Evolutionary conservation across 2,329 filamentous ascomycete species (phyloP), one percentile per base, ranked within the genome.

Genomic region (Fusarium austroafricanum): DNA sequence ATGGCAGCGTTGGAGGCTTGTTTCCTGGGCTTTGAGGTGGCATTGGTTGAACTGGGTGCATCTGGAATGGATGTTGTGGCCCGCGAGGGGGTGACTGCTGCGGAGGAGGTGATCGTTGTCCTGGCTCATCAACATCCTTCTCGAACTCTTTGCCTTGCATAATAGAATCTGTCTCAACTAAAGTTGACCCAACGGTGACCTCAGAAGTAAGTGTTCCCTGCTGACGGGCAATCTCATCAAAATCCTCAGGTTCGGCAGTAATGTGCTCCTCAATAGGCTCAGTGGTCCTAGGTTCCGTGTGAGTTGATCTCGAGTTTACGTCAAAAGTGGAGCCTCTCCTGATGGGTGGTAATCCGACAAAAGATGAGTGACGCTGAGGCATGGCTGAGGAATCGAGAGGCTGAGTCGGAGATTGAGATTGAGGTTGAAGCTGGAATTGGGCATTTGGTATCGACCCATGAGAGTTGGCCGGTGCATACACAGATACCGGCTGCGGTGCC

Each of bases 291-390:
- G 73, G 64, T 35, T 72, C 76, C 35, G 75, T 75, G 35, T 75
- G 74, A 40, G 75, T 75, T 29, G 75, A 75, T 55, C 72, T 76
- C 31, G 75, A 68, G 21, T 69, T 75, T 18, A 84, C 68, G 18
- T 83, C 84, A 74, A 90, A 86, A 5, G 85, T 86, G 17, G 87
- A 89, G 15, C 82, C 83, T 31, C 86, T 82, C 44, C 86, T 82
- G 59, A 90, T 88, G 2, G 86, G 86, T 5, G 88, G 87, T 37
- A 90, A 75, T 2, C 85, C 85, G 21, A 84, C 78, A 65, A 89
- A 89, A 2, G 85, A 87, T 2, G 83, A 79, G 12, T 81, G 77
- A 31, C 83, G 80, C 38, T 80, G 76, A 35, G 81, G 78, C n/a
- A 69, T 69, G 45, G 73, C 72, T 17, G 72, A 57, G 12, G 58